Conservation (phyloP, 1,284 basidiomycete genomes). For the Psilocybe mexicana region DNA sequence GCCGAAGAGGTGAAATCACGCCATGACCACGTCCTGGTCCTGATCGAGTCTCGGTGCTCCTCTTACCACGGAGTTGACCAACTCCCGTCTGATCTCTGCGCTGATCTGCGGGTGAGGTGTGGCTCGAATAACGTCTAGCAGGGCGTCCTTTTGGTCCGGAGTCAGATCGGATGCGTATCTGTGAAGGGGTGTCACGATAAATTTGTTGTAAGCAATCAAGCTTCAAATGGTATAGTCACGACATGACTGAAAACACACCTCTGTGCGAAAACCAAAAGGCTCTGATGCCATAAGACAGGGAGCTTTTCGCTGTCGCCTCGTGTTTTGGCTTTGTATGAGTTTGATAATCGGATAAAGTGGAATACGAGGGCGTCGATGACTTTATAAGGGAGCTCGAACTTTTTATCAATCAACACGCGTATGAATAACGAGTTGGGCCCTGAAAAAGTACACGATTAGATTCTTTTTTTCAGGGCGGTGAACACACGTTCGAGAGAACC, state of each 20-base stretch:
- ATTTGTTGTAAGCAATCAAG: background rate
- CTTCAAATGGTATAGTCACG: background rate
- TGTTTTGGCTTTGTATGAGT: constrained; percentile 76
- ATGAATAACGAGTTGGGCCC: constrained; percentile 97
- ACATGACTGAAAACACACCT: constrained; percentile 53
- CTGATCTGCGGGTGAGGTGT: constrained; percentile 90
- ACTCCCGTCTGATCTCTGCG: constrained; percentile 88
- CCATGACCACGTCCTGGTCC: constrained; percentile 63
- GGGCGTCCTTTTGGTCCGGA: constrained; percentile 95
- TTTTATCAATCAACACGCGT: constrained; percentile 96
- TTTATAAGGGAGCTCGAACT: constrained; percentile 97
- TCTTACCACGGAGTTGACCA: constrained; percentile 71
- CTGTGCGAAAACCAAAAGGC: constrained; percentile 92
- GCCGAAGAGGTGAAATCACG: constrained; percentile 32
- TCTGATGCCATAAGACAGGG: constrained; percentile 98
- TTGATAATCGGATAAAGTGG: constrained; percentile 95
- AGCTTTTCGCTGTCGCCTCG: constrained; percentile 73
- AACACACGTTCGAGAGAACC: constrained; percentile 3
- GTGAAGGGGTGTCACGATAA: constrained; percentile 1
- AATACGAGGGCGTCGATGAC: constrained; percentile 97
- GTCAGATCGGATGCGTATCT: constrained; percentile 98
- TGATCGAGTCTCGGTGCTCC: constrained; percentile 61
- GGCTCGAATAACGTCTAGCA: constrained; percentile 90
- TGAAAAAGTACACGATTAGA: constrained; percentile 22
- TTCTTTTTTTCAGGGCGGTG: background rate